A percentile compares a stretch with the other conserved stretches of the same genome.
phyloP scores from a whole-genome alignment of 257 asterid species.

The Solanum dulcamara region DNA sequence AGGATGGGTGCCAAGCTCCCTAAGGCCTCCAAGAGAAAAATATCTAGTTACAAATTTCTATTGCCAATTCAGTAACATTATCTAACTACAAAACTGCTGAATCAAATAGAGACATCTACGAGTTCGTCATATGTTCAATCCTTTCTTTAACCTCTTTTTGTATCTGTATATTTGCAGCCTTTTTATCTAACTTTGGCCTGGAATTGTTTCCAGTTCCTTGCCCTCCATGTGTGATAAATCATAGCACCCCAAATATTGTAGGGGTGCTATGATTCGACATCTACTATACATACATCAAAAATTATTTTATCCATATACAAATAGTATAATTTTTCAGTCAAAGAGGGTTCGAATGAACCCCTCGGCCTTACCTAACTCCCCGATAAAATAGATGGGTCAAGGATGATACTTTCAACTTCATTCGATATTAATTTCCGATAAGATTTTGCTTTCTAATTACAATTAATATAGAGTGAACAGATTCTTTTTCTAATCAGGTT shows the following conservation, averaged over 20 bases:
- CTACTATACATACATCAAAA: no score
- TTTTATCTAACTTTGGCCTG: background rate
- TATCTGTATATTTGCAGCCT: background rate
- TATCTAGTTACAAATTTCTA: background rate
- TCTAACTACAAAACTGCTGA: background rate
- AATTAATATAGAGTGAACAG: no score
- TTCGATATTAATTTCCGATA: no score
- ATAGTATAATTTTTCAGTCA: no score
- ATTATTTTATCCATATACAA: no score
- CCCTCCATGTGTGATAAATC: background rate
- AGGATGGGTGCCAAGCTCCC: background rate
- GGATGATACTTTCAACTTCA: no score
- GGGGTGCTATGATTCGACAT: no score
- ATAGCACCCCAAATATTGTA: background rate
- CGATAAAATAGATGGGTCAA: no score
- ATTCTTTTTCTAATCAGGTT: no score
- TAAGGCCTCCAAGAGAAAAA: background rate
- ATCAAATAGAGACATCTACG: background rate
- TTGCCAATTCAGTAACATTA: background rate
- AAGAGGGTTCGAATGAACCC: no score
- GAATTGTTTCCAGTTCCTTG: background rate
- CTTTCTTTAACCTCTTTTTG: background rate
- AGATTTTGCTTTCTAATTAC: no score
- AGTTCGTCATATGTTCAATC: background rate
- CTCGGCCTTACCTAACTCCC: no score